phyloP scores from a whole-genome alignment of 2,329 filamentous ascomycete genomes.

The Teratosphaeriaceae sp. region DNA sequence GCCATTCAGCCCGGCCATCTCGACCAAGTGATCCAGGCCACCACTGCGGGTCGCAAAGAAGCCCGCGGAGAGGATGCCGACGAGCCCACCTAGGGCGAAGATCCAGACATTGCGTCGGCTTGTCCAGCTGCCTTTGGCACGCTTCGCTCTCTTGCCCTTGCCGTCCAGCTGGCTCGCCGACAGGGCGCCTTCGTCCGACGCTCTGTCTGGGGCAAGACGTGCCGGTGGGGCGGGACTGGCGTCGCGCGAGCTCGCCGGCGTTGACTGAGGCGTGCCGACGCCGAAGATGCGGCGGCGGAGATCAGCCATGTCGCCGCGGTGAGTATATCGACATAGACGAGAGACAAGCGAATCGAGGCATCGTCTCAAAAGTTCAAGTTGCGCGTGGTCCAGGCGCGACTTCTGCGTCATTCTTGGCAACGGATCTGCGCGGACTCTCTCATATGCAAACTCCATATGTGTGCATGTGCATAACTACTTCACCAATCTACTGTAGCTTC shows the following conservation, averaged over 20 bases:
- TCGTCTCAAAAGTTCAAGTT: too few species aligned
- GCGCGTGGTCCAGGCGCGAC: too few species aligned
- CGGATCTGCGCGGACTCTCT: too few species aligned
- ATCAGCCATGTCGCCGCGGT: slow-evolving; percentile 24
- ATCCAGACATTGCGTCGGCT: slow-evolving; percentile 76
- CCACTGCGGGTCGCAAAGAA: slow-evolving; percentile 89
- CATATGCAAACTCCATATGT: too few species aligned
- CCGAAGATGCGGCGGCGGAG: slow-evolving; percentile 31
- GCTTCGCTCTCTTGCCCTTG: too few species aligned
- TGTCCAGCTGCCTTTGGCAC: too few species aligned
- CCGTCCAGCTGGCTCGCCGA: slow-evolving; percentile 44
- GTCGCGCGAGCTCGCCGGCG: slow-evolving; percentile 33
- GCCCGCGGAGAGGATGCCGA: slow-evolving; percentile 79
- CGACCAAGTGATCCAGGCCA: slow-evolving; percentile 54
- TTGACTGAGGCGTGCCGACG: slow-evolving; percentile 17
- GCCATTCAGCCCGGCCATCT: slow-evolving; percentile 63
- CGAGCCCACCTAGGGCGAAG: slow-evolving; percentile 82
- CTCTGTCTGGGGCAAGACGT: too few species aligned
- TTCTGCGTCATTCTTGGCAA: too few species aligned
- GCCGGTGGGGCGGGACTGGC: slow-evolving; percentile 30
- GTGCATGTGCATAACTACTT: too few species aligned
- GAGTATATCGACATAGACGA: too few species aligned
- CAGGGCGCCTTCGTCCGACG: slow-evolving; percentile 34
- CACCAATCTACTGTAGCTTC: too few species aligned
- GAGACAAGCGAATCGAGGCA: too few species aligned